phyloP scores from a whole-genome alignment of 257 asterid species.

The Striga asiatica region DNA sequence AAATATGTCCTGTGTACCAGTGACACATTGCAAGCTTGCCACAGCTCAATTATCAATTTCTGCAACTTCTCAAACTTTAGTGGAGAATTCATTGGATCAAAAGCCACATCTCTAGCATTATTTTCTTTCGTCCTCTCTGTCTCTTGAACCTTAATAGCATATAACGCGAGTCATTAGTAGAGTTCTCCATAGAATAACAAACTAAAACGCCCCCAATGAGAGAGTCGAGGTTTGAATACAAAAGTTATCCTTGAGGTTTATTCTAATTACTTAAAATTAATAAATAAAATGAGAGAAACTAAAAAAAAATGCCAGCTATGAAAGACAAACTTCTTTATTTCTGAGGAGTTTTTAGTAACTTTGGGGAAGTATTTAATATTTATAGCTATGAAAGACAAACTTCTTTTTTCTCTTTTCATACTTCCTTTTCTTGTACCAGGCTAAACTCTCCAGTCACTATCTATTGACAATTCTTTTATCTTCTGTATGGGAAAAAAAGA shows the following conservation, averaged over 20 bases:
- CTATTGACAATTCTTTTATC: too few species aligned
- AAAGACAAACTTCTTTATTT: too few species aligned
- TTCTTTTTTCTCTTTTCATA: too few species aligned
- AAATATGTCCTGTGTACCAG: slow-evolving; percentile 61
- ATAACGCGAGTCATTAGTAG: neutral
- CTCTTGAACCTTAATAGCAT: slow-evolving; percentile 23
- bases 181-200: neutral
- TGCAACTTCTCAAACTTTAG: slow-evolving; percentile 44
- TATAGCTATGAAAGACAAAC: too few species aligned
- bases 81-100: slow-evolving; percentile 36
- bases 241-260: neutral
- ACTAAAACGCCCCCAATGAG: neutral
- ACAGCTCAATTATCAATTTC: slow-evolving; percentile 43
- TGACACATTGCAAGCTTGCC: slow-evolving; percentile 56
- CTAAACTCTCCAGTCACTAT: too few species aligned
- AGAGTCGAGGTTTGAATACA: neutral
- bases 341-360: too few species aligned
- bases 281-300: too few species aligned
- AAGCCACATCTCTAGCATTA: slow-evolving; percentile 16
- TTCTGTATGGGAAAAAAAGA: too few species aligned
- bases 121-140: slow-evolving; percentile 16
- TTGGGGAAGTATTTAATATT: too few species aligned
- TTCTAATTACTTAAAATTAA: neutral
- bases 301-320: too few species aligned
- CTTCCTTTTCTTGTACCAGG: too few species aligned